Evolutionary conservation across 768 basidiomycete species (phyloP).

Genomic region (Amanita rubescens): DNA sequence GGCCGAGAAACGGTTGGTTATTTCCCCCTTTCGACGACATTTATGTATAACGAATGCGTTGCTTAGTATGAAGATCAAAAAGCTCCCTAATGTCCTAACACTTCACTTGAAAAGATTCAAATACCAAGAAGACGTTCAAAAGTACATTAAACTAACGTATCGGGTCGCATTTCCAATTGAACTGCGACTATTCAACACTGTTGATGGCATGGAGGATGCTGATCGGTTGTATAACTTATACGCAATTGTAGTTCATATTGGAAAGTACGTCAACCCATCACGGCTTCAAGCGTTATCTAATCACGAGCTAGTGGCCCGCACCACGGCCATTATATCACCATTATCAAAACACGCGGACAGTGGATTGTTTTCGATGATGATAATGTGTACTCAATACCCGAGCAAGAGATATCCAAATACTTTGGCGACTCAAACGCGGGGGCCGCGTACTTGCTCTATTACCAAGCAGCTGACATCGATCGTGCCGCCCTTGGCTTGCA

Average conservation of each 20-base stretch:
- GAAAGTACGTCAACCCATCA: slow-evolving; percentile 60
- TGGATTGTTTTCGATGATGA: slow-evolving; percentile 98
- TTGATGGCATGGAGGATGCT: slow-evolving; percentile 86
- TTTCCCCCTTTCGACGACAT: slow-evolving; percentile 5
- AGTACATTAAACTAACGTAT: slow-evolving; percentile 92
- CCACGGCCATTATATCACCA: slow-evolving; percentile 96
- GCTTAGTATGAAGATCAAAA: slow-evolving; percentile 96
- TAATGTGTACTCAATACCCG: slow-evolving; percentile 80
- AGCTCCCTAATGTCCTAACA: slow-evolving; percentile 89
- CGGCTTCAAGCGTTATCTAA: slow-evolving; percentile 10
- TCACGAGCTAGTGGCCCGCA: slow-evolving; percentile 73
- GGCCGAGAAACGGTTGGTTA: slow-evolving; percentile 86
- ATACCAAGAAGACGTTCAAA: slow-evolving; percentile 86
- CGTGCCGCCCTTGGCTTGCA: slow-evolving; percentile 62
- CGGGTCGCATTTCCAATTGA: slow-evolving; percentile 96
- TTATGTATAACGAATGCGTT: slow-evolving; percentile 6
- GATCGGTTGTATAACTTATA: slow-evolving; percentile 93
- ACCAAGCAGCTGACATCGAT: slow-evolving; percentile 89
- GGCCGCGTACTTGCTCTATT: slow-evolving; percentile 94
- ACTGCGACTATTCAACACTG: slow-evolving; percentile 92
- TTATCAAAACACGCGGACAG: slow-evolving; percentile 75
- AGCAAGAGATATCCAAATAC: slow-evolving; percentile 86
- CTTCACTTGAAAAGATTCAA: slow-evolving; percentile 98
- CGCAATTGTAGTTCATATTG: slow-evolving; percentile 98
- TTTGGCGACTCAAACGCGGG: slow-evolving; percentile 88